Evolutionary conservation across 371 early-diverging fungal species (phyloP).

Genomic region (Mucor sp.): DNA sequence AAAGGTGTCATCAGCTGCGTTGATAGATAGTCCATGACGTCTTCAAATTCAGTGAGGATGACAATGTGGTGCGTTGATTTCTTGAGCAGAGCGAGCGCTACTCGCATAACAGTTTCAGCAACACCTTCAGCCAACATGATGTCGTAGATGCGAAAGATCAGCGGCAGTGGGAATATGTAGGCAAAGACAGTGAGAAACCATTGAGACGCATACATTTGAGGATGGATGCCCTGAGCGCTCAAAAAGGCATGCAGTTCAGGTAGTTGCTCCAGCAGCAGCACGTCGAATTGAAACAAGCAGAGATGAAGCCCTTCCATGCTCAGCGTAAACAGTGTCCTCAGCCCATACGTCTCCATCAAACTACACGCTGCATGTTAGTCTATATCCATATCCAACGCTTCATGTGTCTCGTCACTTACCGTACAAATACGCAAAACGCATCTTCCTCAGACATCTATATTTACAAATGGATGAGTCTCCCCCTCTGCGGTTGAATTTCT

Average conservation of each 20-base stretch:
- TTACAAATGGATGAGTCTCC: too few relatives aligned
- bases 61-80: constrained; percentile 72
- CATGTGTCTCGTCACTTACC: constrained; percentile 9
- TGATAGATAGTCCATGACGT: constrained; percentile 75
- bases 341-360: constrained; percentile 87
- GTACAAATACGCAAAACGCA: constrained; percentile 90
- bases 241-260: constrained; percentile 80
- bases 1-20: constrained; percentile 76
- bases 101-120: constrained; percentile 83
- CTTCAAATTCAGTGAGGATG: constrained; percentile 84
- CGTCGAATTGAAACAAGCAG: constrained; percentile 84
- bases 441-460: constrained; percentile 84
- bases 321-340: constrained; percentile 80
- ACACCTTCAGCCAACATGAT: constrained; percentile 87
- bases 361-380: constrained; percentile 28
- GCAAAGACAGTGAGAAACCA: constrained; percentile 94
- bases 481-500: too few relatives aligned
- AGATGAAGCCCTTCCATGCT: constrained; percentile 88
- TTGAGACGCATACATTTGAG: constrained; percentile 92
- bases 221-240: constrained; percentile 69
- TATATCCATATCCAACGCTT: too few relatives aligned
- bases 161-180: constrained; percentile 77
- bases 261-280: constrained; percentile 74
- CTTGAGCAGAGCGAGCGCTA: constrained; percentile 85
- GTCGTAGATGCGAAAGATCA: constrained; percentile 82